These are phyloP conservation scores for Pythium pyrilobum DNA, from an alignment of 352 stramenopile genomes.

Conservation along the genomic window DNA sequence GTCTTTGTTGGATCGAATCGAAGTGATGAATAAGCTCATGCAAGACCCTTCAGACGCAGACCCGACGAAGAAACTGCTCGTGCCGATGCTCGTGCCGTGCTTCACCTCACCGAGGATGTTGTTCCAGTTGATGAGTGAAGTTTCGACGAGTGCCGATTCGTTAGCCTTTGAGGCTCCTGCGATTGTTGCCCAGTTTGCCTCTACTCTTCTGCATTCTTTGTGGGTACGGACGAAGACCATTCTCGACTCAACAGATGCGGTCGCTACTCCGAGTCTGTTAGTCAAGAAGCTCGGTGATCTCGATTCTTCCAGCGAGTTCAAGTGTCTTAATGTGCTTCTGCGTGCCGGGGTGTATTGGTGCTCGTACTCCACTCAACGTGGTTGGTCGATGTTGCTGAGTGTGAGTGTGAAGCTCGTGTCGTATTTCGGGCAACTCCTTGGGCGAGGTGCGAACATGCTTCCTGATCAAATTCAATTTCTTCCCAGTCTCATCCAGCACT, in stretches of 20 bases:
- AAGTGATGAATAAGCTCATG: slow-evolving; percentile 80
- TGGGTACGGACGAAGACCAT: slow-evolving; percentile 32
- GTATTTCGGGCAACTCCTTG: slow-evolving; percentile 38
- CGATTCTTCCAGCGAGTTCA: slow-evolving; percentile 58
- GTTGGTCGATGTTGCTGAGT: slow-evolving; percentile 57
- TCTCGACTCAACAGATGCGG: slow-evolving; percentile 12
- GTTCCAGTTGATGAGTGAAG: slow-evolving; percentile 73
- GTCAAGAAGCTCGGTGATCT: slow-evolving; percentile 40
- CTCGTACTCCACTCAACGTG: slow-evolving; percentile 31
- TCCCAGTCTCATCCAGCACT: slow-evolving; percentile 40
- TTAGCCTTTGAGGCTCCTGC: slow-evolving; percentile 18
- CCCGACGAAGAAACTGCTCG: slow-evolving; percentile 50
- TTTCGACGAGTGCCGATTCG: slow-evolving; percentile 6
- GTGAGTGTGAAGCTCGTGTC: slow-evolving; percentile 48
- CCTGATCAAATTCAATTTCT: slow-evolving; percentile 16
- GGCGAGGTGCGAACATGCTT: slow-evolving; percentile 15
- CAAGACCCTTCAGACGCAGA: slow-evolving; percentile 23
- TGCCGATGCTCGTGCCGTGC: slow-evolving; percentile 78
- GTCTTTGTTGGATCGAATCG: slow-evolving; percentile 66
- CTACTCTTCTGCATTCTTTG: slow-evolving; percentile 54
- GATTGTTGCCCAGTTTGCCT: slow-evolving; percentile 36
- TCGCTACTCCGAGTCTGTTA: background rate
- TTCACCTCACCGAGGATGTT: slow-evolving; percentile 83
- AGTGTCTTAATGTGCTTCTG: slow-evolving; percentile 74
- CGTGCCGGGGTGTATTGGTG: slow-evolving; percentile 76